Evolutionary conservation across 345 rosid species (phyloP).

Genomic region (Aegle marmelos): DNA sequence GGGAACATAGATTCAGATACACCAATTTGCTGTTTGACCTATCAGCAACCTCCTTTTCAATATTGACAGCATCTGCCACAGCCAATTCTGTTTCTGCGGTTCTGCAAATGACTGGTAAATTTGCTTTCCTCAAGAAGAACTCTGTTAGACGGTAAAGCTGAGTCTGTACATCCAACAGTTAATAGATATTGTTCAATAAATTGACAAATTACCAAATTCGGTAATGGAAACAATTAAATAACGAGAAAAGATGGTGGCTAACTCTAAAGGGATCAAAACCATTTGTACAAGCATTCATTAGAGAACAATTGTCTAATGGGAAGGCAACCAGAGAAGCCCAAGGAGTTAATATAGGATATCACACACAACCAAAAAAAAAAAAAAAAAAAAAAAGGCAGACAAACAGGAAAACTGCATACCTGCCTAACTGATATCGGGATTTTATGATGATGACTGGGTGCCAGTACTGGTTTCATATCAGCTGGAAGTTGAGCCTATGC

Average conservation of each 20-base stretch:
- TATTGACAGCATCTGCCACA: constrained; percentile 93
- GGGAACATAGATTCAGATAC: constrained; percentile 92
- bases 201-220: neutral
- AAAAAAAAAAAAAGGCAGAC: too few species aligned
- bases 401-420: constrained; percentile 44
- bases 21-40: constrained; percentile 84
- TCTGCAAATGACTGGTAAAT: constrained; percentile 59
- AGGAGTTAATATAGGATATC: neutral
- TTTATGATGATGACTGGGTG: constrained; percentile 72
- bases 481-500: constrained; percentile 83
- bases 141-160: constrained; percentile 89
- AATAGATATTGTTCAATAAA: neutral
- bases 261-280: neutral
- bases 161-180: constrained; percentile 46
- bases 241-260: neutral
- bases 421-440: constrained; percentile 81
- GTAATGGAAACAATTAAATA: neutral
- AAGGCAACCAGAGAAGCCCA: neutral
- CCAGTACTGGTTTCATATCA: constrained; percentile 81
- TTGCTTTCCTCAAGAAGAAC: constrained; percentile 69
- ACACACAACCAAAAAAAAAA: neutral
- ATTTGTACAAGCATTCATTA: neutral
- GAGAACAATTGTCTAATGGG: neutral
- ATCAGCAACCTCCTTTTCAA: constrained; percentile 77
- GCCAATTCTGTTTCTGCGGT: constrained; percentile 93